Evolutionary conservation across 1,284 basidiomycete genomes (phyloP).

Genomic region (Coniophora puteana): DNA sequence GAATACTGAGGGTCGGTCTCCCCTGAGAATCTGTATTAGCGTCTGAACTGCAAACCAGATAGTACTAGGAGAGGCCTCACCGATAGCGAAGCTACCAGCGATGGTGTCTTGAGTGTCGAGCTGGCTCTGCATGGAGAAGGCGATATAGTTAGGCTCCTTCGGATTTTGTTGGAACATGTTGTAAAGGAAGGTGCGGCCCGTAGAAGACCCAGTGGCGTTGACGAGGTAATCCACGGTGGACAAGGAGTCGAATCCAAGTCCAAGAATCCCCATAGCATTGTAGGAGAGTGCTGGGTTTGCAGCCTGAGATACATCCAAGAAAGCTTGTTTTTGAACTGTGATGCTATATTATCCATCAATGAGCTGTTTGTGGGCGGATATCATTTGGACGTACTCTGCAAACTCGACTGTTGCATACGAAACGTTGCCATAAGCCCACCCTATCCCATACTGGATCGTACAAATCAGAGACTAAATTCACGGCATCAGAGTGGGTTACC

Average conservation of each 20-base stretch:
- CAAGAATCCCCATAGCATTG: slow-evolving; percentile 68
- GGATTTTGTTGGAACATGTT: slow-evolving; percentile 70
- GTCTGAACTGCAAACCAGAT: slow-evolving; percentile 5
- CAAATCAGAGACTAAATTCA: slow-evolving; percentile 4
- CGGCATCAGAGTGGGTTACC: slow-evolving; percentile 17
- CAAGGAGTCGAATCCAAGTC: slow-evolving; percentile 74
- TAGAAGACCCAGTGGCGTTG: slow-evolving; percentile 50
- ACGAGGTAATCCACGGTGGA: slow-evolving; percentile 63
- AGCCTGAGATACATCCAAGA: slow-evolving; percentile 56
- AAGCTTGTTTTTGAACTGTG: slow-evolving; percentile 60
- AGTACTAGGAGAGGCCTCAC: slow-evolving; percentile 28
- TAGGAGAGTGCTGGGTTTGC: slow-evolving; percentile 70
- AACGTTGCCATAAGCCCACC: slow-evolving; percentile 67
- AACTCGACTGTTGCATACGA: slow-evolving; percentile 60
- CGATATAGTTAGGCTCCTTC: slow-evolving; percentile 70
- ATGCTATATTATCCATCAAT: slow-evolving; percentile 40
- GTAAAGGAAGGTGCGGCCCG: slow-evolving; percentile 67
- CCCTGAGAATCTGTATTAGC: slow-evolving; percentile 34
- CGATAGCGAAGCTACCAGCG: slow-evolving; percentile 67
- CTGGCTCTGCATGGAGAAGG: slow-evolving; percentile 64
- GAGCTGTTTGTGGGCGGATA: slow-evolving; percentile 2
- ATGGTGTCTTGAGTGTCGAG: slow-evolving; percentile 47
- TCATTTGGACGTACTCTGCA: slow-evolving; percentile 50
- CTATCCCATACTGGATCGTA: slow-evolving; percentile 63
- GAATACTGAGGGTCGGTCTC: slow-evolving; percentile 63